Conservation (phyloP, 176 grass and related monocot genomes). For the Coix lacrymajobi region DNA sequence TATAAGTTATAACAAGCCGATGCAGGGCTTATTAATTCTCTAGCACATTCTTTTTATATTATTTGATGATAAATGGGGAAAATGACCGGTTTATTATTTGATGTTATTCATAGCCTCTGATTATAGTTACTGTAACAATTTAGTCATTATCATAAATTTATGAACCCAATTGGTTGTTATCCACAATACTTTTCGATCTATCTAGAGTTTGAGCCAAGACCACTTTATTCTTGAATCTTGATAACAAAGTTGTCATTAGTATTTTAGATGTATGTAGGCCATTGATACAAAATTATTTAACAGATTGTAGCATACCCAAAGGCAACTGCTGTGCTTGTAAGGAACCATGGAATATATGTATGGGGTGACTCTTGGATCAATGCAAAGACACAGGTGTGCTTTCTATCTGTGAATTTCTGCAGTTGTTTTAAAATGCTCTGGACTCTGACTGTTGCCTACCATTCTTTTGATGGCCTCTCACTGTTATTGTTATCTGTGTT, state of each 20-base stretch:
- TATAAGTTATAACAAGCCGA: neutral
- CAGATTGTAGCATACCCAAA: slow-evolving; percentile 93
- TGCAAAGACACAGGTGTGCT: slow-evolving; percentile 84
- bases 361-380: slow-evolving; percentile 99
- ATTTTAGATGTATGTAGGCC: neutral
- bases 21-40: neutral
- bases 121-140: neutral
- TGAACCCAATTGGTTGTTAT: neutral
- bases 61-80: neutral
- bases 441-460: neutral
- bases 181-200: neutral
- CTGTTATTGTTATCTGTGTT: neutral
- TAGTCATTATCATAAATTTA: neutral
- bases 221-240: neutral
- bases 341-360: slow-evolving; percentile 95
- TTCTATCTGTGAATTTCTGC: slow-evolving; percentile 2
- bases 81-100: neutral
- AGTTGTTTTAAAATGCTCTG: neutral
- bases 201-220: neutral
- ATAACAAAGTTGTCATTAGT: neutral
- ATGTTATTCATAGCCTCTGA: neutral
- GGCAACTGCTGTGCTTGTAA: slow-evolving; percentile 90
- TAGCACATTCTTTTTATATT: neutral
- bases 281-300: slow-evolving; percentile 15
- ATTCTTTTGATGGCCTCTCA: neutral